A percentile compares a stretch with the other conserved stretches of the same genome.
Conservation (phyloP, 2,329 filamentous ascomycete genomes). For the Onygenales sp. region DNA sequence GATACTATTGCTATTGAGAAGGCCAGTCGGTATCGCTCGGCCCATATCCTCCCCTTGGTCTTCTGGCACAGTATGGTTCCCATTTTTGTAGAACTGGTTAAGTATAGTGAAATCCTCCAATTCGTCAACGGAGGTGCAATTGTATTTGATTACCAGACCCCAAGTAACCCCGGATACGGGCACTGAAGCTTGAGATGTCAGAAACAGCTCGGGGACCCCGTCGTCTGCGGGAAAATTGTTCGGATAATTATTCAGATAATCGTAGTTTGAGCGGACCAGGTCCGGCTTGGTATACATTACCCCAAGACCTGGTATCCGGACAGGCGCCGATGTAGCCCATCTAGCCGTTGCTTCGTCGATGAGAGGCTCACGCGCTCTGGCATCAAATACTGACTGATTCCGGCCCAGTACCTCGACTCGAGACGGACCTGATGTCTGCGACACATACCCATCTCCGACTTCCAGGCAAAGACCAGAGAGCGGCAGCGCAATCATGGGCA, state of each 20-base stretch:
- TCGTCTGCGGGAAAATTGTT: background rate
- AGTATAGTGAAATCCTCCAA: background rate
- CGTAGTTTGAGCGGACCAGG: background rate
- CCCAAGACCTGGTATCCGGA: background rate
- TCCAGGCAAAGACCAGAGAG: conserved; percentile 1
- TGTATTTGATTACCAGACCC: conserved; percentile 1
- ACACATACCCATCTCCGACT: background rate
- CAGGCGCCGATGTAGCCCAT: background rate
- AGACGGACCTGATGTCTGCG: background rate
- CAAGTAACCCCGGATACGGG: background rate
- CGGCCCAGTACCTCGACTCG: background rate
- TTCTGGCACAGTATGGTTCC: background rate
- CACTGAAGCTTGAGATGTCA: background rate
- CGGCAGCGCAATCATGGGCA: background rate
- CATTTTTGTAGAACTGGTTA: background rate
- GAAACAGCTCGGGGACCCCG: background rate
- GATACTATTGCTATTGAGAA: background rate
- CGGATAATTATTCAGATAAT: background rate
- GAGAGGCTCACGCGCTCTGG: background rate
- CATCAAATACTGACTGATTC: background rate
- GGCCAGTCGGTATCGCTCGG: background rate
- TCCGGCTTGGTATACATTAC: background rate
- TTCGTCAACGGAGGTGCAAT: background rate
- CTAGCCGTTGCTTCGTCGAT: background rate
- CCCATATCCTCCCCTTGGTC: background rate